Conservation (phyloP, 306 rosid species). For the Dryas drummondii region DNA sequence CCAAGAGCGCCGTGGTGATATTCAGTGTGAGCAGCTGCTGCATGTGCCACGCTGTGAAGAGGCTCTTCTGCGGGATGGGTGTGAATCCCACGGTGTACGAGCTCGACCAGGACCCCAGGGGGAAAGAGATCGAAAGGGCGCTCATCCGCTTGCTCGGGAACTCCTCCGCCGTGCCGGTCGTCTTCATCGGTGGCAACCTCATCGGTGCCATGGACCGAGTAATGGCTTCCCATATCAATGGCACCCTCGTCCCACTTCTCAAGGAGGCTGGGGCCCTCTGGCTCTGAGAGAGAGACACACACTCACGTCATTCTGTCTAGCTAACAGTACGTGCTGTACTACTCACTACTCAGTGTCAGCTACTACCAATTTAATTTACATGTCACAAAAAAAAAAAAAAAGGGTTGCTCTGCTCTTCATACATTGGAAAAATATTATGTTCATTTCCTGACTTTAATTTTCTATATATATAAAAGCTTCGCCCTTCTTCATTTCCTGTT, state of each 20-base stretch:
- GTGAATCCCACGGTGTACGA: constrained; percentile 83
- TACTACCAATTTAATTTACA: neutral
- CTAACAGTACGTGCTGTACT: too few relatives aligned
- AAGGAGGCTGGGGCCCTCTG: constrained; percentile 97
- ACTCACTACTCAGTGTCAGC: too few relatives aligned
- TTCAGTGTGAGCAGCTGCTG: constrained; percentile 91
- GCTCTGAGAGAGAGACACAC: constrained; percentile 37
- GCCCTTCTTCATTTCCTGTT: too few relatives aligned
- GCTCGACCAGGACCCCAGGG: constrained; percentile 78
- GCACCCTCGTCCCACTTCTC: constrained; percentile 86
- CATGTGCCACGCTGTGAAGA: constrained; percentile 94
- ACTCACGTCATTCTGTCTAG: too few relatives aligned
- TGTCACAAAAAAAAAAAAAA: neutral
- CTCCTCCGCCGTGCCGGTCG: constrained; percentile 65
- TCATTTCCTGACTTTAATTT: neutral
- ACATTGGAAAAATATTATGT: neutral
- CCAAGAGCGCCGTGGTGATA: constrained; percentile 89
- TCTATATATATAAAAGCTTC: neutral
- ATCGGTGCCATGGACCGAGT: constrained; percentile 88
- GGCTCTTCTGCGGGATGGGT: constrained; percentile 91
- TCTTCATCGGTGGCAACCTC: constrained; percentile 84
- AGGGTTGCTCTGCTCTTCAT: neutral
- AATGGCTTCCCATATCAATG: constrained; percentile 91
- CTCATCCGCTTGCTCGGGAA: constrained; percentile 56
- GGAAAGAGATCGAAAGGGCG: constrained; percentile 80